phyloP scores from a whole-genome alignment of 805 yeast species.

The Clavispora fructus region DNA sequence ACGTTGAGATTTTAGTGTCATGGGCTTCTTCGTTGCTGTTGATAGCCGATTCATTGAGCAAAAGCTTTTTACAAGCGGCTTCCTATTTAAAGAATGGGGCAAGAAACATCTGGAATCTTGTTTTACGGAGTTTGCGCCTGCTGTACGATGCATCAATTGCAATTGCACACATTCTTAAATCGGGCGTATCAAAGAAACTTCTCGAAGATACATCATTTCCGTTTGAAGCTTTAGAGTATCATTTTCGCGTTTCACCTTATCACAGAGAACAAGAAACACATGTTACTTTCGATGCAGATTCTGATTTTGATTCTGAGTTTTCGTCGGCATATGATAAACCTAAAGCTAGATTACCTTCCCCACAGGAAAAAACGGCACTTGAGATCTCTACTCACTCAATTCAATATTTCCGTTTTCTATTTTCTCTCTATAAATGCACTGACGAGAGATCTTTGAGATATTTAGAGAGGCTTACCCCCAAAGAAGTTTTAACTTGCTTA shows the following conservation, averaged over 20 bases:
- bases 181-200: neutral
- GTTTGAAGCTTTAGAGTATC: neutral
- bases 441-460: neutral
- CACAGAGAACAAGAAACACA: neutral
- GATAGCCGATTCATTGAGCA: neutral
- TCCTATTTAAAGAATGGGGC: neutral
- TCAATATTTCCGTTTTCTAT: neutral
- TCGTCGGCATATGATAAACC: neutral
- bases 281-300: neutral
- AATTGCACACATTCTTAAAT: neutral
- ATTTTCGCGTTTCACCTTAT: neutral
- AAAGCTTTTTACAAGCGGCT: neutral
- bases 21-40: neutral
- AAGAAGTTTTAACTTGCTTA: neutral
- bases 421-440: neutral
- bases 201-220: neutral
- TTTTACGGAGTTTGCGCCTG: neutral
- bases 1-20: neutral
- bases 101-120: neutral
- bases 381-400: neutral
- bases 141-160: neutral
- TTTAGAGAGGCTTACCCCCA: neutral
- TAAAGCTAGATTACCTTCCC: neutral
- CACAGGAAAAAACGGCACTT: neutral
- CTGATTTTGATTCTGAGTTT: neutral